Conservation (phyloP, 495 filamentous ascomycete genomes). For the Hyaloscypha variabilis region DNA sequence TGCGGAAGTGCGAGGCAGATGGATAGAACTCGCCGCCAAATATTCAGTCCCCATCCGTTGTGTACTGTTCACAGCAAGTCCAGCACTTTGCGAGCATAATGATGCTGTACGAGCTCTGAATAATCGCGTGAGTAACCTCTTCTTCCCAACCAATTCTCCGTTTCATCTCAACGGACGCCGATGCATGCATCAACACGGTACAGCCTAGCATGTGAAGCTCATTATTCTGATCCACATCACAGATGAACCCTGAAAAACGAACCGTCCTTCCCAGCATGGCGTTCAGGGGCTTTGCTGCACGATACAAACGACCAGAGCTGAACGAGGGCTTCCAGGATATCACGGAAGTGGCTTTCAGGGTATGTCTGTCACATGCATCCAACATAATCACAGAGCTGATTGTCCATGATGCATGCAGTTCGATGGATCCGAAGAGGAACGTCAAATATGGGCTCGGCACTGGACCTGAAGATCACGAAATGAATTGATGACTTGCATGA, state of each 20-base stretch:
- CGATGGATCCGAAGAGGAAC: conserved; percentile 56
- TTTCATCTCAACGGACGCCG: neutral
- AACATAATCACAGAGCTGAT: neutral
- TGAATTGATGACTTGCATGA: conserved; percentile 10
- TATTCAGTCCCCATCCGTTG: conserved; percentile 78
- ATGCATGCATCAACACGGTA: neutral
- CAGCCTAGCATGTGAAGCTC: conserved; percentile 18
- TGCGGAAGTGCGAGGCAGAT: conserved; percentile 69
- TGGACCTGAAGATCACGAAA: conserved; percentile 59
- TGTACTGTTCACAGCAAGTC: conserved; percentile 75
- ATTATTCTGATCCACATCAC: conserved; percentile 1
- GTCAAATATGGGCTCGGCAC: conserved; percentile 66
- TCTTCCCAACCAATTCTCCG: conserved; percentile 12
- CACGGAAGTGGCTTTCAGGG: conserved; percentile 55
- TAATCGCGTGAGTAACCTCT: conserved; percentile 38
- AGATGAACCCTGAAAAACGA: conserved; percentile 84
- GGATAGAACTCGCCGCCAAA: conserved; percentile 73
- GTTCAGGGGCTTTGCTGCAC: conserved; percentile 69
- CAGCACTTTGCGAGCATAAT: conserved; percentile 84
- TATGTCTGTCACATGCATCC: conserved; percentile 32
- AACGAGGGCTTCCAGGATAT: conserved; percentile 88
- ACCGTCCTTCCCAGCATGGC: conserved; percentile 75
- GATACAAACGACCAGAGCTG: conserved; percentile 70
- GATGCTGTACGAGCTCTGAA: conserved; percentile 81
- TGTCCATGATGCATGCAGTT: conserved; percentile 42